Evolutionary conservation across 2,329 filamentous ascomycete species (phyloP), one percentile per base, ranked within the genome.

Genomic region (Plectosphaerella sp.): DNA sequence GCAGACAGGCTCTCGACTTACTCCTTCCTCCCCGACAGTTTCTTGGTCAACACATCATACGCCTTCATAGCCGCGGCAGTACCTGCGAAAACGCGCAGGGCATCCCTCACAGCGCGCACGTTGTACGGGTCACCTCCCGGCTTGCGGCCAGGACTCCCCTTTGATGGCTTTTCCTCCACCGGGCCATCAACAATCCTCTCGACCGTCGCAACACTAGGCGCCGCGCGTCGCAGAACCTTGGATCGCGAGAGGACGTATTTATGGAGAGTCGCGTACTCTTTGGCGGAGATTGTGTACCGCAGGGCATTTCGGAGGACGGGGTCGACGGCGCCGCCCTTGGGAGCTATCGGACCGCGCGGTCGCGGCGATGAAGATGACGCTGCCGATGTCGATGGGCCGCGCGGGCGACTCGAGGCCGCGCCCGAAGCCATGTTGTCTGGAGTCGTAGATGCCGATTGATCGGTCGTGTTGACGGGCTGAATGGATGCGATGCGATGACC

Each of bases 241-340:
- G 89, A 87, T 46, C 87, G 84, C 55, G 89, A 91, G 48, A 94
- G 78, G 50, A 96, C 80, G 64, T 92, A 91, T 63, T 87, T 86
- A 69, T 96, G 91, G 16, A 97, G 80, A 1, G 87, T 75, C 59
- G 89, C 86, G 70, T 97, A 97, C 68, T 97, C 92, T 67, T 87
- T 84, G 42, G 90, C 85, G 7, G 84, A 87, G 65, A 92, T 91
- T 53, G 89, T 94, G 71, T 96, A 92, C 59, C 91, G 87, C 54
- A 97, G 78, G 43, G 90, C 86, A 68, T 94, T 95, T 69, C 89
- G 89, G 52, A 95, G 78, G 57, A 95, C 79, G 5, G 89, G 87
- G 59, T 93, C 88, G 39, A 58, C 53, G 28, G 59, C 61, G 28
- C 28, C 28, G 4, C 68, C 49, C 14, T 53, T 55, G 48, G 52